Base-by-base conservation (phyloP, 2,329 filamentous ascomycete species). In the Intubia oerlemansii region DNA sequence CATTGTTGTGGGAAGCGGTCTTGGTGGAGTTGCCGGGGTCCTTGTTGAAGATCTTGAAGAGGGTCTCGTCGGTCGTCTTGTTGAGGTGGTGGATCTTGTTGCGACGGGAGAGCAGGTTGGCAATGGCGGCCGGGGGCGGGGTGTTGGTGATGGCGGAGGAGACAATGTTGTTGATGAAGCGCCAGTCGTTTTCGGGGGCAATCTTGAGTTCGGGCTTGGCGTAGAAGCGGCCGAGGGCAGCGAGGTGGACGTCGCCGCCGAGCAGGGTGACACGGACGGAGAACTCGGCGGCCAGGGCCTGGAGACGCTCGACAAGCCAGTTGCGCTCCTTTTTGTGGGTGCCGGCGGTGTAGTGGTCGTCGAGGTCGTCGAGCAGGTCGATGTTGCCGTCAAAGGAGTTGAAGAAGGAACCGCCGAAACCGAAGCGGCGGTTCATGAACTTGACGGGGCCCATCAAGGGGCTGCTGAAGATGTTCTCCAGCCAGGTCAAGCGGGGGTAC, bases 101-200 rank as follows among this genome's bases (percentile, higher is more conserved):
- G 34, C 88, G 66, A 44, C 75, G 73, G 33, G 91, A 85, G 30
- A 98, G 62, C 27, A 92, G 66, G 48, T 98, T 91, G 9, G 82
- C 82, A 44, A 98, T 76, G 41, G 53, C 84, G 47, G 75, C 69
- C 1, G 85, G 81, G 10, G 84, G 81, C 3, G 88, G 88, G 41
- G 85, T 85, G 47, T 98, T 93, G 39, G 90, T 84, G 42, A 98
- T 95, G 18, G 84, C 84, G 1, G 84, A 93, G 5, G 82, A 91
- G 30, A 95, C 65, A 13, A 98, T 64, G 44, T 98, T 98, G 28
- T 74, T 76, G 70, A 98, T 95, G 50, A 95, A 95, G 32, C 88
- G 69, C 46, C 81, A 77, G 48, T 98, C 88, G 34, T 73, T 63
- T 44, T 85, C 76, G 31, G 72, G 75, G 1, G 79, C 63, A 19